A percentile compares a stretch with the other conserved stretches of the same genome.
phyloP scores from a whole-genome alignment of 192 early-diverging fungal species.

The Podila verticillata region DNA sequence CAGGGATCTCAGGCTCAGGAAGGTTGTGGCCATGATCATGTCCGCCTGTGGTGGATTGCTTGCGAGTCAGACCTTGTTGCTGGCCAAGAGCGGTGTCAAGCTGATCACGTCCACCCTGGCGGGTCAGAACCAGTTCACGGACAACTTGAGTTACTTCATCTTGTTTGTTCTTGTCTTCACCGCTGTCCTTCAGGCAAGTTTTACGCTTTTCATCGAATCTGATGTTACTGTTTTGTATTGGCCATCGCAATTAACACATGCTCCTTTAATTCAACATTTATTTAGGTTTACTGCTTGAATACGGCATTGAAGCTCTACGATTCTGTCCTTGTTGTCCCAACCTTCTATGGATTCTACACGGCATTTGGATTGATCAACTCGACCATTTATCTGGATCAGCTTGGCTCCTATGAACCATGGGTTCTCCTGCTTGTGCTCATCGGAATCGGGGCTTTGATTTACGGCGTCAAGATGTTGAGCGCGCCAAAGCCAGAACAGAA shows the following conservation, averaged over 20 bases:
- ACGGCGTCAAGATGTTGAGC: conserved; percentile 64
- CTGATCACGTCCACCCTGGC: conserved; percentile 35
- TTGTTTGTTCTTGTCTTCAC: conserved; percentile 59
- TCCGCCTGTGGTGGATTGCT: conserved; percentile 62
- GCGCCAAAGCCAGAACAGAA: conserved; percentile 48
- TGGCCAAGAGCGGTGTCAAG: conserved; percentile 64
- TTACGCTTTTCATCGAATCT: no score
- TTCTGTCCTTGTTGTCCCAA: conserved; percentile 68
- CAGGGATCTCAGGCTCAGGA: conserved; percentile 49
- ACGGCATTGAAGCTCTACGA: conserved; percentile 64
- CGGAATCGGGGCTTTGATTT: conserved; percentile 61
- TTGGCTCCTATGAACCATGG: conserved; percentile 61
- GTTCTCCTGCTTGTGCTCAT: conserved; percentile 58
- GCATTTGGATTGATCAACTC: conserved; percentile 67
- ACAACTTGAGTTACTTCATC: conserved; percentile 64
- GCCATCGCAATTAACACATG: no score
- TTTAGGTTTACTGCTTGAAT: conserved; percentile 69
- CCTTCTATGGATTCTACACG: conserved; percentile 67
- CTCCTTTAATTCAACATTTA: background rate
- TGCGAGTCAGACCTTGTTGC: conserved; percentile 64
- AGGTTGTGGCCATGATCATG: conserved; percentile 65
- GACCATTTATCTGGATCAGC: conserved; percentile 65
- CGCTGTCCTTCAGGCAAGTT: conserved; percentile 61
- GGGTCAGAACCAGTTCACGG: conserved; percentile 63
- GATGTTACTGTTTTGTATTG: no score